Evolutionary conservation across 768 basidiomycete genomes (phyloP).

Genomic region (Phylloporus sp.): DNA sequence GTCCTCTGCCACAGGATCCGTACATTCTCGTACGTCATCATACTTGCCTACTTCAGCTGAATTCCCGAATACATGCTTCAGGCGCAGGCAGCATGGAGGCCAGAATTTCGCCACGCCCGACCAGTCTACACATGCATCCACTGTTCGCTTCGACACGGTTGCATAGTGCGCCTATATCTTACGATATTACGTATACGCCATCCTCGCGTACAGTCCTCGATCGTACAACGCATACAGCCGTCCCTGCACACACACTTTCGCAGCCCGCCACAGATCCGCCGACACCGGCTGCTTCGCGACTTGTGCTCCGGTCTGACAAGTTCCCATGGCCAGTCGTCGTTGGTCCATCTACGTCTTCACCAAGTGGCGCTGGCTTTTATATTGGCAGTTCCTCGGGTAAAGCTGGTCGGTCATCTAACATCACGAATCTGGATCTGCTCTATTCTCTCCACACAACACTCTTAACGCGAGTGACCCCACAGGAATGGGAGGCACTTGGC

Average conservation of each 20-base stretch:
- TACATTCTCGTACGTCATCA: slow-evolving; percentile 38
- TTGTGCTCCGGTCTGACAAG: slow-evolving; percentile 53
- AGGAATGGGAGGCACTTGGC: slow-evolving; percentile 63
- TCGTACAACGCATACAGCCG: slow-evolving; percentile 47
- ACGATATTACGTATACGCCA: slow-evolving; percentile 54
- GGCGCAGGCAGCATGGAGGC: slow-evolving; percentile 24
- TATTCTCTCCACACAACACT: slow-evolving; percentile 57
- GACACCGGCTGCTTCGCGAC: slow-evolving; percentile 38
- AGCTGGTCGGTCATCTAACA: slow-evolving; percentile 25
- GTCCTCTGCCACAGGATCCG: slow-evolving; percentile 37
- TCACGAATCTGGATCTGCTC: slow-evolving; percentile 65
- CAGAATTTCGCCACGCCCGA: slow-evolving; percentile 21
- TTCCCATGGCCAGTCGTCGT: slow-evolving; percentile 62
- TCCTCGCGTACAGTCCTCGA: slow-evolving; percentile 57
- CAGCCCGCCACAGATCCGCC: slow-evolving; percentile 67
- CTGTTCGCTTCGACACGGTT: slow-evolving; percentile 53
- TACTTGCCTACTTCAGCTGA: background rate
- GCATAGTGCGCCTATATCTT: slow-evolving; percentile 59
- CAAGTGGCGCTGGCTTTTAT: slow-evolving; percentile 27
- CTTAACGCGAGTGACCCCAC: slow-evolving; percentile 50
- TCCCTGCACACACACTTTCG: slow-evolving; percentile 52
- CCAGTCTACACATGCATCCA: slow-evolving; percentile 58
- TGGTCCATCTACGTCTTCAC: slow-evolving; percentile 30
- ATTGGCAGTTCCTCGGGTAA: slow-evolving; percentile 19
- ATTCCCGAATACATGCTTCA: slow-evolving; percentile 4